Conservation (phyloP, 345 rosid species). For the Geranium rotundifolium region DNA sequence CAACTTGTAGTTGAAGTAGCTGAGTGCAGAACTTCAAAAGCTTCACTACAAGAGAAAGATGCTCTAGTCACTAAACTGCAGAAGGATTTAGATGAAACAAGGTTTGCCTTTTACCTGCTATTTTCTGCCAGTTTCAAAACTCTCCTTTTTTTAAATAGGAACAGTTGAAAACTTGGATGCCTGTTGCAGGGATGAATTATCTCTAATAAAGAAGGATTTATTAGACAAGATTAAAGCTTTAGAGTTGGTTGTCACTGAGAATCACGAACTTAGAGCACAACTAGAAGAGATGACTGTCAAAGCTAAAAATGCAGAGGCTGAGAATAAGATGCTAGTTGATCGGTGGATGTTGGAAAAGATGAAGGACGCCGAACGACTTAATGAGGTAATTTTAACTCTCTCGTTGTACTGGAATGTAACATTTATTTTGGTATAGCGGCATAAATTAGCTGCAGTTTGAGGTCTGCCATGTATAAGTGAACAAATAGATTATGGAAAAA, state of each 20-base stretch:
- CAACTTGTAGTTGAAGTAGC: conserved; percentile 88
- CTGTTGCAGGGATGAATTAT: conserved; percentile 51
- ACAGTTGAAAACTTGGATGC: conserved; percentile 3
- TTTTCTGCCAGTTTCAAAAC: neutral
- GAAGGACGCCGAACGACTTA: conserved; percentile 94
- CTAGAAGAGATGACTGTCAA: conserved; percentile 49
- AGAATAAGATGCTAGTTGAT: conserved; percentile 79
- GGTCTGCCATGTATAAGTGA: neutral
- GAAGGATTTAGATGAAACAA: conserved; percentile 34
- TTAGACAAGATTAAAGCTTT: conserved; percentile 53
- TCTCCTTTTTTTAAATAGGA: neutral
- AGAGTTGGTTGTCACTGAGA: conserved; percentile 56
- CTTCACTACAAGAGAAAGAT: conserved; percentile 62
- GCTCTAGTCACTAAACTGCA: conserved; percentile 35
- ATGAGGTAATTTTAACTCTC: conserved; percentile 45
- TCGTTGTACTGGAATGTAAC: neutral
- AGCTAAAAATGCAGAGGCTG: conserved; percentile 72
- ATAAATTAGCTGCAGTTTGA: no score
- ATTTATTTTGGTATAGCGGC: neutral
- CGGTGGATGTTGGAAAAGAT: conserved; percentile 98
- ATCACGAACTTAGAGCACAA: conserved; percentile 43
- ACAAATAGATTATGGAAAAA: no score
- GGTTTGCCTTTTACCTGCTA: conserved; percentile 25
- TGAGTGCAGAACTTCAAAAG: conserved; percentile 61
- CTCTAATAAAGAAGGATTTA: conserved; percentile 40